These are phyloP conservation scores for Bipolaris oryzae DNA, from an alignment of 2,329 filamentous ascomycete species.

Conservation along the genomic window DNA sequence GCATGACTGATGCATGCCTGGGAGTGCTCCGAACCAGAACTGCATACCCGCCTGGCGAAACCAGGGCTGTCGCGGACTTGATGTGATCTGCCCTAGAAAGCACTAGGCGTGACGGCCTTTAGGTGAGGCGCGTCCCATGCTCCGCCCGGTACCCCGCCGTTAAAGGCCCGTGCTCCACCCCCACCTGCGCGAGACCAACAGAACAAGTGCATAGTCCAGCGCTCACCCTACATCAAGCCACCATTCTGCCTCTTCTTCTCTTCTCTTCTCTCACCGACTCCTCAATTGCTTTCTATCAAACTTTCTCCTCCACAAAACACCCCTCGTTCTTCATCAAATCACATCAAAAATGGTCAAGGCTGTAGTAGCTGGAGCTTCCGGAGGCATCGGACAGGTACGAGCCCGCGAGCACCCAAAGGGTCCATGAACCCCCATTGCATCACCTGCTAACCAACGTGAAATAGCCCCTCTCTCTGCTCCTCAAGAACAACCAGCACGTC, in stretches of 20 bases:
- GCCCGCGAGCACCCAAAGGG: conserved; percentile 27
- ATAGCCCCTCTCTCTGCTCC: conserved; percentile 92
- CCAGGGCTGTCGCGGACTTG: conserved; percentile 5
- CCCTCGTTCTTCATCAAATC: conserved; percentile 20
- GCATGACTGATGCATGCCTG: neutral
- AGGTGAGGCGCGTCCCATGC: conserved; percentile 21
- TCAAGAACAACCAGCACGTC: conserved; percentile 87
- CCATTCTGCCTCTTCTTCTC: conserved; percentile 18
- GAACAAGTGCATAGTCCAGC: conserved; percentile 38
- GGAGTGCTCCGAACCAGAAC: neutral
- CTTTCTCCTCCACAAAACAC: conserved; percentile 15
- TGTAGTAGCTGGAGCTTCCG: conserved; percentile 88
- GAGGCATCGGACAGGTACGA: conserved; percentile 94
- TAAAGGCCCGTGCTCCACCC: conserved; percentile 34
- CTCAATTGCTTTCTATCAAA: conserved; percentile 22
- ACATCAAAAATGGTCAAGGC: conserved; percentile 48
- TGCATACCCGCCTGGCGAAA: conserved; percentile 1
- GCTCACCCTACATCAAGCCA: conserved; percentile 31
- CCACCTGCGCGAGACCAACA: conserved; percentile 35
- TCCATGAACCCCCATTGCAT: neutral
- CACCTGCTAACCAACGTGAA: conserved; percentile 20
- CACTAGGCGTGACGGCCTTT: conserved; percentile 8
- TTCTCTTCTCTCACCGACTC: conserved; percentile 22
- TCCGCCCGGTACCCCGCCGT: conserved; percentile 32
- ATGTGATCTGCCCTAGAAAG: conserved; percentile 1